phyloP scores from a whole-genome alignment of 805 yeast genomes.

The Saturnispora serradocipensis region DNA sequence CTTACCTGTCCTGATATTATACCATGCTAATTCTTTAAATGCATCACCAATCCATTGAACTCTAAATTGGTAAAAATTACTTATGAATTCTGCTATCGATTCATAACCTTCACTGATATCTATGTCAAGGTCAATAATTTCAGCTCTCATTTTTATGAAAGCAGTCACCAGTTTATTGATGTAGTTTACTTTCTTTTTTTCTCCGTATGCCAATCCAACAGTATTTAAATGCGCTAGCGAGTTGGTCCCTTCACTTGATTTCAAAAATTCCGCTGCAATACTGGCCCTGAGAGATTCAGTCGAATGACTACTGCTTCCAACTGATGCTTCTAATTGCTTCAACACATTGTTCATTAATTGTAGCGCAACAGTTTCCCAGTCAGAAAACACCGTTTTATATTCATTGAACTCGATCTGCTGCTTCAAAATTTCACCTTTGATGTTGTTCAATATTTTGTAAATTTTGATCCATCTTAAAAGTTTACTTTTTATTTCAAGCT shows the following conservation, averaged over 20 bases:
- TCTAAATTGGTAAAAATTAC: constrained; percentile 47
- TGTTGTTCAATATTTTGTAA: constrained; percentile 1
- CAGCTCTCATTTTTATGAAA: constrained; percentile 32
- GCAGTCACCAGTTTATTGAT: constrained; percentile 34
- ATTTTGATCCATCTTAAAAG: constrained; percentile 3
- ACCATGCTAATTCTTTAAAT: constrained; percentile 28
- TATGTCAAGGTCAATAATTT: constrained; percentile 34
- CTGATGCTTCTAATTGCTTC: constrained; percentile 8
- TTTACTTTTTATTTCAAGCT: constrained; percentile 22
- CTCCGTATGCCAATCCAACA: constrained; percentile 30
- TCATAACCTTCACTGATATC: constrained; percentile 52
- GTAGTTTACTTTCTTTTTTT: constrained; percentile 41
- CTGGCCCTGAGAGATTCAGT: constrained; percentile 6
- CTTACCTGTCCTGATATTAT: constrained; percentile 11
- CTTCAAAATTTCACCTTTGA: not conserved
- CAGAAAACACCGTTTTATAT: not conserved
- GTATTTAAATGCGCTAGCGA: not conserved
- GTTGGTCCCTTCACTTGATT: not conserved
- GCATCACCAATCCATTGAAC: constrained; percentile 31
- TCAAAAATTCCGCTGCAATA: not conserved
- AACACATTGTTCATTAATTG: not conserved
- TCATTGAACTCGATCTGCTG: not conserved
- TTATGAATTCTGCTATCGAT: constrained; percentile 50
- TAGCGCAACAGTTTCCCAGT: not conserved
- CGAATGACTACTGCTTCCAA: not conserved